Evolutionary conservation across 306 rosid species (phyloP).

Genomic region (Hippophae tibetana): DNA sequence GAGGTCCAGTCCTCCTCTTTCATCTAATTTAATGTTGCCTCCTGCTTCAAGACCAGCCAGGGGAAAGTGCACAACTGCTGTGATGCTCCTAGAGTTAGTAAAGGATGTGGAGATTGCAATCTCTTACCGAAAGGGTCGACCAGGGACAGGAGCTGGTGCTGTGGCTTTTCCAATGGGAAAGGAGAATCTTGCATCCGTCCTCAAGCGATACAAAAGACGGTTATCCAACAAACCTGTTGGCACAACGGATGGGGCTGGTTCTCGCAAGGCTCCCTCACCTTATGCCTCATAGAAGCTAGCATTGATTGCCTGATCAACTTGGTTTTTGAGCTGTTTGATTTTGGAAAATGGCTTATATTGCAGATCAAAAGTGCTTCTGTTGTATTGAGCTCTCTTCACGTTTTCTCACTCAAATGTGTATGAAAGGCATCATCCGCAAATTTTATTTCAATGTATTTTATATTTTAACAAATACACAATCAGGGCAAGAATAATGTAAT

Average conservation of each 20-base stretch:
- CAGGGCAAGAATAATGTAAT: constrained; percentile 35
- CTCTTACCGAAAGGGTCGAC: constrained; percentile 75
- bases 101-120: constrained; percentile 84
- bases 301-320: not conserved
- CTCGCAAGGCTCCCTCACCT: constrained; percentile 42
- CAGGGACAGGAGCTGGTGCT: constrained; percentile 90
- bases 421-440: constrained; percentile 36
- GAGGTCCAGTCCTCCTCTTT: constrained; percentile 53
- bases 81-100: constrained; percentile 46
- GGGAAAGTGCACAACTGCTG: constrained; percentile 73
- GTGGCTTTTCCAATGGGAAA: constrained; percentile 96
- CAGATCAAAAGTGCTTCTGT: constrained; percentile 18
- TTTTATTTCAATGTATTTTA: constrained; percentile 31
- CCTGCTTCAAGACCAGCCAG: constrained; percentile 68
- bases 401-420: constrained; percentile 18
- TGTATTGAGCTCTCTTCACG: constrained; percentile 9
- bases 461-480: constrained; percentile 44
- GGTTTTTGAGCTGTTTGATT: constrained; percentile 24
- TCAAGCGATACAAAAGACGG: constrained; percentile 84
- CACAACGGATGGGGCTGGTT: constrained; percentile 34
- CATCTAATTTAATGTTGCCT: constrained; percentile 67
- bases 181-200: constrained; percentile 80
- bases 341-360: constrained; percentile 33
- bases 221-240: constrained; percentile 50
- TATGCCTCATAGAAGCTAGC: constrained; percentile 30